phyloP scores from a whole-genome alignment of 805 yeast genomes.

The Candida cerambycidarum region DNA sequence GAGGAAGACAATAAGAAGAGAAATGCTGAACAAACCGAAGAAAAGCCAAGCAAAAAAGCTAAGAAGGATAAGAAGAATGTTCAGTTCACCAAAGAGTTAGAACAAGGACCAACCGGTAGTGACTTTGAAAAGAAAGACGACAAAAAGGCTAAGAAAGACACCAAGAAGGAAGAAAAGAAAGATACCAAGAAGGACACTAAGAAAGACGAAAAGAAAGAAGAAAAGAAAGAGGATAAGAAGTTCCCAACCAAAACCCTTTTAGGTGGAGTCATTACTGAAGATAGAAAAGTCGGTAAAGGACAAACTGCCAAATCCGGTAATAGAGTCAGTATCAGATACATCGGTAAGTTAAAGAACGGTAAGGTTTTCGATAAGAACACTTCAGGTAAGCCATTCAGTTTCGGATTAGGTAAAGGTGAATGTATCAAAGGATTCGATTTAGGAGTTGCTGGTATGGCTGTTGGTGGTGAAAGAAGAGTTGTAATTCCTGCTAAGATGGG shows the following conservation, averaged over 20 bases:
- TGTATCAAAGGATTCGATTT: slow-evolving; percentile 98
- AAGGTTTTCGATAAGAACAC: slow-evolving; percentile 97
- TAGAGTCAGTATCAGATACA: slow-evolving; percentile 94
- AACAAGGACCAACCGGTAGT: slow-evolving; percentile 85
- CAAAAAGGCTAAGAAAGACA: slow-evolving; percentile 21
- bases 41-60: slow-evolving; percentile 29
- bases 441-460: slow-evolving; percentile 98
- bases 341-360: slow-evolving; percentile 96
- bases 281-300: slow-evolving; percentile 87
- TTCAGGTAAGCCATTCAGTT: slow-evolving; percentile 91
- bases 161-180: slow-evolving; percentile 26
- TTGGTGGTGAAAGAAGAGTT: slow-evolving; percentile 98
- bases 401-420: slow-evolving; percentile 94
- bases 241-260: slow-evolving; percentile 75
- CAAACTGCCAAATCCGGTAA: slow-evolving; percentile 83
- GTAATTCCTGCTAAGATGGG: slow-evolving; percentile 95
- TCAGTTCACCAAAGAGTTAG: slow-evolving; percentile 85
- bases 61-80: slow-evolving; percentile 65
- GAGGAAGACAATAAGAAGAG: slow-evolving; percentile 48
- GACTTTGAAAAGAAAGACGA: slow-evolving; percentile 27
- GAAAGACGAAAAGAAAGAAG: slow-evolving; percentile 24
- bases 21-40: slow-evolving; percentile 28
- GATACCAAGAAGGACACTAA: slow-evolving; percentile 25
- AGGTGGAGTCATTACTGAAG: slow-evolving; percentile 94
- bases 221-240: slow-evolving; percentile 43